A percentile compares a stretch with the other conserved stretches of the same genome.
Evolutionary conservation across 2,329 filamentous ascomycete genomes (phyloP).

Genomic region (Ambrosiella xylebori): DNA sequence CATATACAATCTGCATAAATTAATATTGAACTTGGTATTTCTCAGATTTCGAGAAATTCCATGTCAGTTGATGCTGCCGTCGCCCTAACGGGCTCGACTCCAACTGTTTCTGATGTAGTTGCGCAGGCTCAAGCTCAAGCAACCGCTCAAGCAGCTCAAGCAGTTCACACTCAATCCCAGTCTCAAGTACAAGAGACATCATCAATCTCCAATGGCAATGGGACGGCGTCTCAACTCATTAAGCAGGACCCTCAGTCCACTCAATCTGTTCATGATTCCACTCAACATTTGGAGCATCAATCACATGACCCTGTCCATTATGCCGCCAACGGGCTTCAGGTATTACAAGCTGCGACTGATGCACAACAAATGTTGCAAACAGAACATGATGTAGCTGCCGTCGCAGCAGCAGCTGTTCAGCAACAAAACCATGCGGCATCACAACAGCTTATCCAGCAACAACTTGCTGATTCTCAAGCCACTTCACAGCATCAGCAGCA

Average conservation of each 20-base stretch:
- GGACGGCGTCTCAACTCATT: neutral
- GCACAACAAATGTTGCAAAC: constrained; percentile 26
- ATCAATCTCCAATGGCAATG: neutral
- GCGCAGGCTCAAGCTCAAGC: constrained; percentile 7
- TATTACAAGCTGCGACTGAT: constrained; percentile 29
- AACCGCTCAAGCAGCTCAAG: neutral
- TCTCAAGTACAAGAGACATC: neutral
- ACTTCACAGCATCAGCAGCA: neutral
- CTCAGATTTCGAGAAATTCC: neutral
- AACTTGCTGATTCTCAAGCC: constrained; percentile 10
- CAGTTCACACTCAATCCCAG: neutral
- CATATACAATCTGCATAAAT: neutral
- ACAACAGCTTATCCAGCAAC: constrained; percentile 13
- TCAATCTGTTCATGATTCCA: neutral
- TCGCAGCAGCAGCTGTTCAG: neutral
- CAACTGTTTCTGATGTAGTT: constrained; percentile 5
- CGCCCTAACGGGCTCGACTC: neutral
- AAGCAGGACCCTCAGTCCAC: neutral
- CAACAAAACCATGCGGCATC: constrained; percentile 9
- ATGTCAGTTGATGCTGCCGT: constrained; percentile 3
- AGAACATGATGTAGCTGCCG: constrained; percentile 10
- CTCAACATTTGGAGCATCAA: constrained; percentile 3
- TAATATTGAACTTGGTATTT: neutral
- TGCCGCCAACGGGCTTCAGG: constrained; percentile 29
- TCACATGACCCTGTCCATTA: constrained; percentile 16